phyloP scores from a whole-genome alignment of 106 monocot genomes.

The Acanthochlamys bracteata region DNA sequence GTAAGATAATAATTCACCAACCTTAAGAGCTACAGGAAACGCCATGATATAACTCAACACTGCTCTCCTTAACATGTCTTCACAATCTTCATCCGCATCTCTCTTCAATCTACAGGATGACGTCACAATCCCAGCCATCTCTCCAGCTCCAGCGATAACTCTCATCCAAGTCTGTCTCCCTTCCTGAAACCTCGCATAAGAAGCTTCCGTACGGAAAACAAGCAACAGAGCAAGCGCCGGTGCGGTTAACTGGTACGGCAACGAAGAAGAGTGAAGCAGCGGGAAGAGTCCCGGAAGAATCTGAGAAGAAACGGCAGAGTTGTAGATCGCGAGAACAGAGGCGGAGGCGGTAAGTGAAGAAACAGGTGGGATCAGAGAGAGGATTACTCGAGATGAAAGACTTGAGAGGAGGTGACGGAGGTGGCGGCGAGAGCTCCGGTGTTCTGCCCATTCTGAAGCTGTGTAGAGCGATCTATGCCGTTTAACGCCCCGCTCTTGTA shows the following conservation, averaged over 20 bases:
- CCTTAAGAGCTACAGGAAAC: slow-evolving; percentile 90
- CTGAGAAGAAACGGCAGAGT: slow-evolving; percentile 34
- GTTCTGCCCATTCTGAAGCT: slow-evolving; percentile 50
- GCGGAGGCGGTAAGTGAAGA: slow-evolving; percentile 51
- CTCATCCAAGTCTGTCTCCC: slow-evolving; percentile 77
- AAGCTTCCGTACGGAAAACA: slow-evolving; percentile 91
- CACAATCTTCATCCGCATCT: slow-evolving; percentile 2
- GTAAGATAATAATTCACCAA: neutral
- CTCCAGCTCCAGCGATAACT: slow-evolving; percentile 43
- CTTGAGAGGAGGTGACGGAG: slow-evolving; percentile 71
- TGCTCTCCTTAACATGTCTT: slow-evolving; percentile 13
- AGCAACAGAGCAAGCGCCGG: slow-evolving; percentile 86
- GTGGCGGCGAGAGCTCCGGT: slow-evolving; percentile 92
- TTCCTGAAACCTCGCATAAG: slow-evolving; percentile 82
- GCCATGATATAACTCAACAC: slow-evolving; percentile 76
- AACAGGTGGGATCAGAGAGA: slow-evolving; percentile 77
- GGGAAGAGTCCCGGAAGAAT: slow-evolving; percentile 41
- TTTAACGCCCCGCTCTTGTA: slow-evolving; percentile 58
- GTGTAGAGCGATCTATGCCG: slow-evolving; percentile 54
- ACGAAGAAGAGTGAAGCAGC: slow-evolving; percentile 42
- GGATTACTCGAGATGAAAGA: slow-evolving; percentile 81
- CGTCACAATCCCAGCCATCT: slow-evolving; percentile 61
- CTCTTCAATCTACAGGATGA: slow-evolving; percentile 5
- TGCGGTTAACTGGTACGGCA: slow-evolving; percentile 86
- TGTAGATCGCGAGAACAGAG: slow-evolving; percentile 50